These are phyloP conservation scores for Coemansia sp. DNA, from an alignment of 192 early-diverging fungal species.

Conservation along the genomic window DNA sequence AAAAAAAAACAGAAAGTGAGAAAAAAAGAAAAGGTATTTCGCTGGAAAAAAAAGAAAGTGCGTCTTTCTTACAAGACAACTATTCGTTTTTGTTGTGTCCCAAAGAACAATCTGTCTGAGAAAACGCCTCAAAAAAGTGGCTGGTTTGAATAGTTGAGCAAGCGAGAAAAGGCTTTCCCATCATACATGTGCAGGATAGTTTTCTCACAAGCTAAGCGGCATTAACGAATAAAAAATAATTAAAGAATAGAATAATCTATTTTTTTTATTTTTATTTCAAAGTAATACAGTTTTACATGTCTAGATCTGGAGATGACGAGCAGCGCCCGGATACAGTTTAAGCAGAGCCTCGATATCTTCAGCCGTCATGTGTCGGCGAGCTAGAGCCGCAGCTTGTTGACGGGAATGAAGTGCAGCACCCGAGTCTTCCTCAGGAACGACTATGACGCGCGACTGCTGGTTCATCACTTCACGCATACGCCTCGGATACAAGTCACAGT, in stretches of 20 bases:
- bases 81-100: too few species aligned
- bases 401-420: not conserved
- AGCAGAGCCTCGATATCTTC: constrained; percentile 24
- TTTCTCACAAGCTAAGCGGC: too few species aligned
- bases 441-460: constrained; percentile 21
- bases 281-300: not conserved
- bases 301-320: constrained; percentile 22
- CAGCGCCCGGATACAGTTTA: constrained; percentile 36
- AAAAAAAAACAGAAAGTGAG: not conserved
- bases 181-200: too few species aligned
- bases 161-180: too few species aligned
- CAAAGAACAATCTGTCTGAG: too few species aligned
- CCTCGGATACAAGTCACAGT: constrained; percentile 53
- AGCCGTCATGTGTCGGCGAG: not conserved
- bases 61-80: not conserved
- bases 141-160: too few species aligned
- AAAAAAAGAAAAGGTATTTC: not conserved
- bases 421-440: not conserved
- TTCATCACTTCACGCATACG: constrained; percentile 50
- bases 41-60: not conserved
- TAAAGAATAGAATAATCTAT: too few species aligned
- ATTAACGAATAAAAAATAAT: too few species aligned
- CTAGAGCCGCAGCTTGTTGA: constrained; percentile 11
- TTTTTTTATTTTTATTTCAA: not conserved
- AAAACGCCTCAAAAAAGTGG: too few species aligned